Base-by-base conservation (phyloP, 495 filamentous ascomycete genomes). In the Trichoderma reesei region DNA sequence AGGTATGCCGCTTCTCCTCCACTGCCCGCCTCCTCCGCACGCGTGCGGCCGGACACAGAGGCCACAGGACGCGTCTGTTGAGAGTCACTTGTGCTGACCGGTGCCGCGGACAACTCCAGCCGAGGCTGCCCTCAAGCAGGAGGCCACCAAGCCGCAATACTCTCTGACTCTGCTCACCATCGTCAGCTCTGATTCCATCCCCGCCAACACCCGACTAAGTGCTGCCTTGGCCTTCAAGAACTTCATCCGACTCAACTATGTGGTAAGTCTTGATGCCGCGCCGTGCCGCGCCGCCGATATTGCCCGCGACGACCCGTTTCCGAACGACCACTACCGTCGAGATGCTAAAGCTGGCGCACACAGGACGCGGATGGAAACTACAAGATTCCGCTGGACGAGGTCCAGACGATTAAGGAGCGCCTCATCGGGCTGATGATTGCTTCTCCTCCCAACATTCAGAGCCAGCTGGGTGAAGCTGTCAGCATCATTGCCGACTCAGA, bases 141-240 rank as follows among this genome's bases (percentile, higher is more conserved):
- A 90, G 73, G 85, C 96, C 76, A 81, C 79, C 67, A 89, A 90
- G 74, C 87, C 90, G 6, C 86, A 86, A 65, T 99, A 94, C 76
- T 90, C 94, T n/a, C 77, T 96, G 62, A 80, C 84, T 62, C 84
- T 99, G 41, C 86, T 99, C 34, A 89, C 89, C 63, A 91, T 98
- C 71, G 91, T 95, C 61, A 90, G 90, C 26, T 82, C 86, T 66
- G 85, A 85, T 26, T 73, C 78, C 34, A 84, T 85, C 65, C 85
- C 88, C 9, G 74, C 78, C 60, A 91, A 90, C 69, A 91, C 86
- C 67, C 86, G 95, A 34, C 88, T 98, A 54, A 84, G 94, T n/a
- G 89, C 89, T 69, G 91, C 94, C 36, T 81, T 99, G 59, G 95
- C 86, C 78, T 98, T 99, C 83, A 99, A 99, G 78, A 99, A 99